Percentiles rank a stretch among this genome's conserved stretches.
Conservation (phyloP, 2,329 filamentous ascomycete genomes). For the Aspergillus sp. region DNA sequence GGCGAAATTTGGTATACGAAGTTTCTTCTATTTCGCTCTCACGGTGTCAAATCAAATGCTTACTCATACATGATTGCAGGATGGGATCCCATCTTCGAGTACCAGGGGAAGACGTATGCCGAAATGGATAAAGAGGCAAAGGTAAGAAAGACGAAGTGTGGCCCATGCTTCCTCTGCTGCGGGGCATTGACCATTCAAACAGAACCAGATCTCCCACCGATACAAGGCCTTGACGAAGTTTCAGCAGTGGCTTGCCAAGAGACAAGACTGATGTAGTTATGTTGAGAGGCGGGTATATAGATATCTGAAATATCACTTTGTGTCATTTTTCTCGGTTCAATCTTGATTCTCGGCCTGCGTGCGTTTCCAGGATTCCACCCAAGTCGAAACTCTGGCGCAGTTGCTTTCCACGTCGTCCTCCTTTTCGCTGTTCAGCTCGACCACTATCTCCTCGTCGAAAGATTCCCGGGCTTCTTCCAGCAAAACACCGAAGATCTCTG, state of each 20-base stretch:
- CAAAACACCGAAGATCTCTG: constrained; percentile 94
- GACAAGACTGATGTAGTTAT: constrained; percentile 11
- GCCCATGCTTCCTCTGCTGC: not conserved
- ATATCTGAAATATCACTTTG: constrained; percentile 1
- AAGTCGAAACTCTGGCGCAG: constrained; percentile 70
- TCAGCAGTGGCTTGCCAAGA: constrained; percentile 64
- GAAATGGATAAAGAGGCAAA: constrained; percentile 92
- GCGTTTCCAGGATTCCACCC: constrained; percentile 76
- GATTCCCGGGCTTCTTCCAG: constrained; percentile 81
- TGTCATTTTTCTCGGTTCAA: constrained; percentile 9
- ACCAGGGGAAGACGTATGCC: constrained; percentile 82
- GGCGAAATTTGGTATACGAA: constrained; percentile 64
- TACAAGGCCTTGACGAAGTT: constrained; percentile 80
- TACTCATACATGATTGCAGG: constrained; percentile 45
- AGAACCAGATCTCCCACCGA: constrained; percentile 87
- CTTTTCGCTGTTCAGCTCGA: constrained; percentile 76
- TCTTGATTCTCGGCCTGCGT: constrained; percentile 24
- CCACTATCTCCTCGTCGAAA: constrained; percentile 78
- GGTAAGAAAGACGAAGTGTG: constrained; percentile 43
- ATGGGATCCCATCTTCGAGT: constrained; percentile 96
- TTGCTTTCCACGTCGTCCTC: constrained; percentile 83
- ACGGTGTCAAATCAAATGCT: not conserved
- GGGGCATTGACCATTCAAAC: constrained; percentile 9
- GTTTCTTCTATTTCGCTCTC: not conserved
- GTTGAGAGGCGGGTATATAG: constrained; percentile 6